These are phyloP conservation scores for Cymbopogon flexuosus DNA, from an alignment of 202 grass and related monocot species.

Conservation along the genomic window DNA sequence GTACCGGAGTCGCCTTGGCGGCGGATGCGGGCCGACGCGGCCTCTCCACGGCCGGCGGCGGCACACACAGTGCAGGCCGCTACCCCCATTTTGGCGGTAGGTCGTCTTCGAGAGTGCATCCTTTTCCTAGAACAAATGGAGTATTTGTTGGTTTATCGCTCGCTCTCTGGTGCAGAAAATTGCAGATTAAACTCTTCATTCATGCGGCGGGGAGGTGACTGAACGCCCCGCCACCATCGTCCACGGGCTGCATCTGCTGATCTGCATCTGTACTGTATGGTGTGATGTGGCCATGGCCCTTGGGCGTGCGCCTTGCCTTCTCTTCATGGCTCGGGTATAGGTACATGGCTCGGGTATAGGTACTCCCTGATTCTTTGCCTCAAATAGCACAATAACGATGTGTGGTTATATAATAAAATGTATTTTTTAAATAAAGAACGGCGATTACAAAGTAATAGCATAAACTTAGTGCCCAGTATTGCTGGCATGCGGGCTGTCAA, in stretches of 20 bases:
- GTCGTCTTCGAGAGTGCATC: too few relatives aligned
- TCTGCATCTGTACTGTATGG: background rate
- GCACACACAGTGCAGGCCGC: too few relatives aligned
- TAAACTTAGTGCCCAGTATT: too few relatives aligned
- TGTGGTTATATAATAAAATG: background rate
- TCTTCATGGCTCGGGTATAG: background rate
- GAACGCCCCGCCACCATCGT: background rate
- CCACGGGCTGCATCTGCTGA: background rate
- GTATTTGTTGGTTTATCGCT: too few relatives aligned
- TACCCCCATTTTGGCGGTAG: too few relatives aligned
- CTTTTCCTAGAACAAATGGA: too few relatives aligned
- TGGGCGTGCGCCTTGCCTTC: background rate
- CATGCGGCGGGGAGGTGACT: background rate
- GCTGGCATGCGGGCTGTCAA: too few relatives aligned
- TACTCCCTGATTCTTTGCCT: background rate
- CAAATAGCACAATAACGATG: background rate
- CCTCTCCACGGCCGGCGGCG: too few relatives aligned
- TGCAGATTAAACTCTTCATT: background rate
- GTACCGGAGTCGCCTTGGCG: too few relatives aligned
- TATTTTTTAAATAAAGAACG: too few relatives aligned
- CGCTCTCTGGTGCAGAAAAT: background rate
- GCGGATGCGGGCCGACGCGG: too few relatives aligned
- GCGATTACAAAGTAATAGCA: too few relatives aligned
- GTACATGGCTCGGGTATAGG: background rate
- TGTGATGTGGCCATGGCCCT: background rate